Base-by-base conservation (phyloP, 192 early-diverging fungal species). In the Coemansia sp. region DNA sequence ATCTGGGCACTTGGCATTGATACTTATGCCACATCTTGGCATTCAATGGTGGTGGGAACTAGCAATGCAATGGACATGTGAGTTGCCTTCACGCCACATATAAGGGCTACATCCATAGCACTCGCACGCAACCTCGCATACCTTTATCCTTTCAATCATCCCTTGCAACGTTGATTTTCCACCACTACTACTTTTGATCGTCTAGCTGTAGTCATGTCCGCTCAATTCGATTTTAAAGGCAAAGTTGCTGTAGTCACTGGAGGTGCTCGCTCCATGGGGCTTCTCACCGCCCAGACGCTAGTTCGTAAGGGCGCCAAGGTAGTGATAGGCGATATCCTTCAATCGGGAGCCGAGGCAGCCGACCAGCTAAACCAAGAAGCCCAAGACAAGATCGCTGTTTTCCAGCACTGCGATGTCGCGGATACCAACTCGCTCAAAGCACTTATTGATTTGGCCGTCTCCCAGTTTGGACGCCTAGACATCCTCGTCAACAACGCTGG, bases 161-260 rank as follows among this genome's bases (percentile, higher is more conserved):
- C 41, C 2, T 14, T 42, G 11, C 15, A 44, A 48, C 7, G 6
- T 48, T 19, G 17, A 19, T 48, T 25, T 23, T 27, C 2, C 8
- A 51, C 1, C 2, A 51, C 50, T 11, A 23, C 10, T 25, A 12
- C 42, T 27, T 27, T 27, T 2, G 27, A 27, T 27, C 27, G 27
- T 27, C 27, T 17, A 44, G 42, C 45, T 48, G 17, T 51, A 51
- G 23, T 27, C 50, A 51, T 51, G 50, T 51, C 50, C 23, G 23
- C 29, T 2, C 31, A 23, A 29, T 50, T 29, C 25, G 62, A 64
- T 10, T 72, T 77, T 55, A 64, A 73, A 27, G 86, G 78, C 70
- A 88, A 89, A 37, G 85, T 89, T 39, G 88, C 87, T 1, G 82
- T 91, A 58, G 81, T 91, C 55, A 91, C 90, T 10, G 90, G 90